Conservation (phyloP, 73 alveolate species). For the Paramecium sexaurelia region DNA sequence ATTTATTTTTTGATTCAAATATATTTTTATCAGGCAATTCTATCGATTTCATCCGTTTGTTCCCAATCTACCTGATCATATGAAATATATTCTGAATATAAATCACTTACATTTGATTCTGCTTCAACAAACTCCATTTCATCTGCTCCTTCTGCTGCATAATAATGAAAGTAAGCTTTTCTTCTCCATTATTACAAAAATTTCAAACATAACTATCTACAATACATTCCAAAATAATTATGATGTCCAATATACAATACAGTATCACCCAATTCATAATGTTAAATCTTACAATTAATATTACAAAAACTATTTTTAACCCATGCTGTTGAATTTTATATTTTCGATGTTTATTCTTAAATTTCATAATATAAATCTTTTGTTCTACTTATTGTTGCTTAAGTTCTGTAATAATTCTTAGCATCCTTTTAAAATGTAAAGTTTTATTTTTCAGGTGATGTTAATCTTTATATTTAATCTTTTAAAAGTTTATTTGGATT, state of each 20-base stretch:
- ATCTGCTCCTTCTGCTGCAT: slow-evolving; percentile 73
- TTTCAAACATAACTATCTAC: background rate
- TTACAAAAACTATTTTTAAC: background rate
- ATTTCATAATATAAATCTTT: background rate
- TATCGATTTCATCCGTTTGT: background rate
- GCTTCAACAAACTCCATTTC: slow-evolving; percentile 75
- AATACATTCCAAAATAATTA: background rate
- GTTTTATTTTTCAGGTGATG: background rate
- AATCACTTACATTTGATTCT: slow-evolving; percentile 71
- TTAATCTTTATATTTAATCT: background rate
- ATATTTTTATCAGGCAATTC: too few species aligned
- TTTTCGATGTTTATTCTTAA: background rate
- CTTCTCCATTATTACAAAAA: slow-evolving; percentile 43
- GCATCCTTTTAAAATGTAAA: background rate
- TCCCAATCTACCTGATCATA: background rate
- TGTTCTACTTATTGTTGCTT: background rate
- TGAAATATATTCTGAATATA: slow-evolving; percentile 73
- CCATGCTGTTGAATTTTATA: background rate
- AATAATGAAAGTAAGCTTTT: slow-evolving; percentile 71
- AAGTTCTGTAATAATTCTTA: background rate
- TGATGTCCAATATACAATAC: background rate
- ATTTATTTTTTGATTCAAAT: too few species aligned
- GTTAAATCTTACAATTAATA: background rate
- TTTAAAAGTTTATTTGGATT: background rate
- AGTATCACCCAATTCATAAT: background rate